phyloP scores from a whole-genome alignment of 1,139 yeast genomes.

The Saccharomyces uvarum region DNA sequence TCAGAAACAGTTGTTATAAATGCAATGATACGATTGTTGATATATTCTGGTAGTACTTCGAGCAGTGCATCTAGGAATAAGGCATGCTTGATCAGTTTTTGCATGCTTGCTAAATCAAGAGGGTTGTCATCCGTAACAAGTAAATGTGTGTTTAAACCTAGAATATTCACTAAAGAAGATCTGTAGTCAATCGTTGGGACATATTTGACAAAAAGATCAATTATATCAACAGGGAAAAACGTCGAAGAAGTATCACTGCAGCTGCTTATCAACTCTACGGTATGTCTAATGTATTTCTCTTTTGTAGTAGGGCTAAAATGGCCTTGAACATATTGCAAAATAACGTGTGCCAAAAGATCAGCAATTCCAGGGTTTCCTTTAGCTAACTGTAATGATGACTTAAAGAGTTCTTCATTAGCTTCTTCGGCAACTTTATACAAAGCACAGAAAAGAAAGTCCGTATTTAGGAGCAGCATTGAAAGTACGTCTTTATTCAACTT shows the following conservation, averaged over 20 bases:
- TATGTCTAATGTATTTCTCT: not conserved
- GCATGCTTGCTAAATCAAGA: constrained; percentile 13
- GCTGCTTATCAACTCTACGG: not conserved
- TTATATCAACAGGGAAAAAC: constrained; percentile 7
- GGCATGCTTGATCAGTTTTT: constrained; percentile 21
- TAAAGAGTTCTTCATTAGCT: not conserved
- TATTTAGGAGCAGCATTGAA: not conserved
- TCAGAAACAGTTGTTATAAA: constrained; percentile 34
- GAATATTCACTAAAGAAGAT: constrained; percentile 41
- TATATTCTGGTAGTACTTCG: constrained; percentile 13
- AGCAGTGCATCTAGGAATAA: constrained; percentile 24
- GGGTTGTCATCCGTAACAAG: constrained; percentile 11
- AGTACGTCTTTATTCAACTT: not conserved
- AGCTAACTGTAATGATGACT: not conserved
- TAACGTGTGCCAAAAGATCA: not conserved
- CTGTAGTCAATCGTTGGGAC: constrained; percentile 23
- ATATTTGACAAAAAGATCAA: constrained; percentile 6
- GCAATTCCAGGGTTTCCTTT: not conserved
- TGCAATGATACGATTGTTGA: constrained; percentile 13
- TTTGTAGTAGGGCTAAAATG: not conserved
- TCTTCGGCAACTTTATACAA: not conserved
- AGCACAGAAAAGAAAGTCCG: not conserved
- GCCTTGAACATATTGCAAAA: not conserved
- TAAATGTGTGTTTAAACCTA: constrained; percentile 37
- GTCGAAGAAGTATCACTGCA: not conserved